Conservation (phyloP, 2,329 filamentous ascomycete species). For the Sarocladium oryzae region DNA sequence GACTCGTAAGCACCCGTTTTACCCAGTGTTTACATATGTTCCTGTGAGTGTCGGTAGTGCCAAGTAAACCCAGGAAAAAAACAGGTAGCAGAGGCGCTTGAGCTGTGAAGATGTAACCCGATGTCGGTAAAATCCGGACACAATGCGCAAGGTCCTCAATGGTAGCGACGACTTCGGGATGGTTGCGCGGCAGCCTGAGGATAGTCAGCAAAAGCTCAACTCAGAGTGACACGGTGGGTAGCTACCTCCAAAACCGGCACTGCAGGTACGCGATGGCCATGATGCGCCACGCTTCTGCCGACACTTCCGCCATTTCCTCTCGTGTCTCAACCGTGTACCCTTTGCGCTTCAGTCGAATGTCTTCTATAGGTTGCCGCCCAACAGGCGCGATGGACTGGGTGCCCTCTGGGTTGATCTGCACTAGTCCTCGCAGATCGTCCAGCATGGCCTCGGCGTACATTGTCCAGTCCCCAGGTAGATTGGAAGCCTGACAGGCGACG, state of each 20-base stretch:
- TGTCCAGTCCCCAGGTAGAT: neutral
- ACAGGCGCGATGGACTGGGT: constrained; percentile 11
- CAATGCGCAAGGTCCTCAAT: constrained; percentile 28
- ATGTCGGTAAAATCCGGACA: constrained; percentile 34
- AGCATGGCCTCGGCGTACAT: neutral
- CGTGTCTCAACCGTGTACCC: constrained; percentile 20
- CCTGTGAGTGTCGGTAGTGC: constrained; percentile 22
- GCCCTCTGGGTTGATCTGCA: constrained; percentile 15
- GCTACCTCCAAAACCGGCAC: constrained; percentile 31
- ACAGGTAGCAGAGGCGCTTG: constrained; percentile 35
- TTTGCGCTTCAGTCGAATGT: constrained; percentile 21
- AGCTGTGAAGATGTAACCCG: constrained; percentile 32
- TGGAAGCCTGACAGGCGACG: constrained; percentile 15
- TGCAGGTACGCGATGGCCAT: constrained; percentile 32
- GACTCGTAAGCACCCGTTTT: constrained; percentile 26
- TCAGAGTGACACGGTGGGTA: too few relatives aligned
- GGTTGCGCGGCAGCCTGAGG: constrained; percentile 29
- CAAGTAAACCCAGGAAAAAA: constrained; percentile 32
- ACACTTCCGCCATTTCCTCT: constrained; percentile 32
- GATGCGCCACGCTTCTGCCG: constrained; percentile 35
- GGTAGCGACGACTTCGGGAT: constrained; percentile 25
- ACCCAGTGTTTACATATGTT: constrained; percentile 29
- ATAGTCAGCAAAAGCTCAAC: constrained; percentile 13
- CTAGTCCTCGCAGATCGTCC: neutral
- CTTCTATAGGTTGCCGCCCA: constrained; percentile 17